A percentile compares a stretch with the other conserved stretches of the same genome.
phyloP scores from a whole-genome alignment of 495 filamentous ascomycete genomes.

The Emericellopsis terricola region DNA sequence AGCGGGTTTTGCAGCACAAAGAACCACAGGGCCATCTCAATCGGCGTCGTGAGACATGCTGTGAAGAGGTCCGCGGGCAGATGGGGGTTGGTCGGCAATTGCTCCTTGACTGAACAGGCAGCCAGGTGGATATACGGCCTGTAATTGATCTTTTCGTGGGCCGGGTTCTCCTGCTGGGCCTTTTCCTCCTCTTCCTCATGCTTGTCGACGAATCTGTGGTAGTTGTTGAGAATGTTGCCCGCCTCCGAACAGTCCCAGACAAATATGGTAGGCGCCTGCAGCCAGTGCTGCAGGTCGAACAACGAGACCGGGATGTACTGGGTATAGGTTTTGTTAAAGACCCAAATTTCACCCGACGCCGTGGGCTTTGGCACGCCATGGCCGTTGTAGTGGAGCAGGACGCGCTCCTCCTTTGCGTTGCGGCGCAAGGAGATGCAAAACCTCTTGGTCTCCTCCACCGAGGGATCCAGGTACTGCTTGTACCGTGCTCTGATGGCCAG shows the following conservation, averaged over 20 bases:
- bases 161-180: slow-evolving; percentile 49
- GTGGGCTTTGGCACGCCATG: slow-evolving; percentile 97
- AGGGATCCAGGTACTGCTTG: slow-evolving; percentile 91
- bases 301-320: slow-evolving; percentile 97
- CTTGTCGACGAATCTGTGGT: slow-evolving; percentile 83
- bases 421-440: slow-evolving; percentile 77
- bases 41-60: slow-evolving; percentile 87
- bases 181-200: slow-evolving; percentile 76
- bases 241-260: slow-evolving; percentile 97
- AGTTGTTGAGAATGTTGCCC: slow-evolving; percentile 86
- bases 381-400: slow-evolving; percentile 95
- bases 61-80: slow-evolving; percentile 94
- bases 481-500: slow-evolving; percentile 86
- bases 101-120: slow-evolving; percentile 75
- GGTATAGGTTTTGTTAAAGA: slow-evolving; percentile 96
- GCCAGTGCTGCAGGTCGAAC: slow-evolving; percentile 91
- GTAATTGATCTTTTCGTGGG: slow-evolving; percentile 45
- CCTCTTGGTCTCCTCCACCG: slow-evolving; percentile 89
- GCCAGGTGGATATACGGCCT: slow-evolving; percentile 75
- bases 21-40: slow-evolving; percentile 89
- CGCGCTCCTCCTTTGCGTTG: slow-evolving; percentile 87
- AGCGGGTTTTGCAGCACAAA: slow-evolving; percentile 88
- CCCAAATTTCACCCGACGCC: slow-evolving; percentile 93
- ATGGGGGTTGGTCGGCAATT: slow-evolving; percentile 88
- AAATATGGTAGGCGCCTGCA: slow-evolving; percentile 86